These are phyloP conservation scores for Dispira parvispora DNA, from an alignment of 192 early-diverging fungal genomes.

Conservation along the genomic window DNA sequence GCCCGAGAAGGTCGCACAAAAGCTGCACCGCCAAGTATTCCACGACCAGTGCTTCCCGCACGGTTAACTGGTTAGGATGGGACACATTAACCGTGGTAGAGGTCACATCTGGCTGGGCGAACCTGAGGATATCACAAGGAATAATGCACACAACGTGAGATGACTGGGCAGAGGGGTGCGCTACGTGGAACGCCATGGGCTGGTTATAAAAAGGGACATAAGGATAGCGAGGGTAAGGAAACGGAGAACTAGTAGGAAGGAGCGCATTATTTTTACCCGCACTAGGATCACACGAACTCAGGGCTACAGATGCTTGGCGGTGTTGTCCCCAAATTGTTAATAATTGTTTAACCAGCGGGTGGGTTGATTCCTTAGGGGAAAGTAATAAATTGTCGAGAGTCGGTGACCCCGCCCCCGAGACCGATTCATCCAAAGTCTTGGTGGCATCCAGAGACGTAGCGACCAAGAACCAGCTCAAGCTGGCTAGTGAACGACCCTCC, in stretches of 20 bases:
- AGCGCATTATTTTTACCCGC: no score
- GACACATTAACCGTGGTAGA: conserved; percentile 13
- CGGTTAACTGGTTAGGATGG: conserved; percentile 15
- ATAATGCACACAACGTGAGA: conserved; percentile 25
- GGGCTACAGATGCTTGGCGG: no score
- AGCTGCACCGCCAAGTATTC: conserved; percentile 39
- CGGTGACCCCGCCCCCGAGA: no score
- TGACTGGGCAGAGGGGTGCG: conserved; percentile 27
- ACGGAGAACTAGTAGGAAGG: conserved; percentile 10
- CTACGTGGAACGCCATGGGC: conserved; percentile 27
- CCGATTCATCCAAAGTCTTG: no score
- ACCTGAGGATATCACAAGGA: conserved; percentile 22
- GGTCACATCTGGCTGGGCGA: neutral
- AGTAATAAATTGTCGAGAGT: no score
- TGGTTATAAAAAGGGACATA: conserved; percentile 21
- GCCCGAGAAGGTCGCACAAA: conserved; percentile 48
- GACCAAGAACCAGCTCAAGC: no score
- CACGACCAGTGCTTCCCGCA: conserved; percentile 21
- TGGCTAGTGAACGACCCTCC: no score
- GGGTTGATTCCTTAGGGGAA: no score
- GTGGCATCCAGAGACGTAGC: no score
- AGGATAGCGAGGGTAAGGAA: conserved; percentile 24
- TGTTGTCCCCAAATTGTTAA: no score
- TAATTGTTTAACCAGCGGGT: no score
- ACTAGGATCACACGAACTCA: no score